Evolutionary conservation across 2,329 filamentous ascomycete species (phyloP), one percentile per base, ranked within the genome.

Genomic region (Scedosporium dehoogii): DNA sequence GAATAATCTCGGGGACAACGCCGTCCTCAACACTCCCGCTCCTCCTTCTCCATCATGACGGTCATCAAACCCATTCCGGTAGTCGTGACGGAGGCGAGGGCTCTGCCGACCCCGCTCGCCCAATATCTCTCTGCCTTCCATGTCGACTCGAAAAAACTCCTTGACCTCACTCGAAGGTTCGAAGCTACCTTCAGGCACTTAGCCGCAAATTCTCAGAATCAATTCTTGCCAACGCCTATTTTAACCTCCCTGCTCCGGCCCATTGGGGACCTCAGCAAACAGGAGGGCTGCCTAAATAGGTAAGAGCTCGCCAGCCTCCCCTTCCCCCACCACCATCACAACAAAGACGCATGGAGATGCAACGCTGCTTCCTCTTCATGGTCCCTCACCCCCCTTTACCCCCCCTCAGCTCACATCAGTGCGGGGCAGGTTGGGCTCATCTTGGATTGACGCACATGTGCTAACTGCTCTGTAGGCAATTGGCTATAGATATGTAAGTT

Each of bases 401-500:
- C 33, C 33, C 44, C 21, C 16, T 18, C 44, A n/a, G 0, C 9
- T 7, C 44, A 48, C 44, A 10, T 18, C 14, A 14, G 14, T 18
- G 16, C n/a, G n/a, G 44, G n/a, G 21, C 44, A 29, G 41, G 33
- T 12, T 38, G 33, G 4, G 33, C 33, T 38, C 58, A 42, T 60
- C 23, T 14, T 56, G 63, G 41, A 33, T 18, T 25, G 58, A 29
- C 18, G 9, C 57, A 38, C 10, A 14, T 38, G 10, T 29, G 18
- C 18, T 42, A n/a, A 51, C 63, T 69, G 57, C 62, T 57, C 25
- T 63, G 23, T 67, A 86, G 84, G 65, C 81, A 84, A 73, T 79
- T 81, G 66, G 86, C 79, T 63, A 86, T 86, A 73, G 87, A 85
- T 74, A 86, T 85, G 86, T 88, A 74, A 80, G 81, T 68, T 68